A percentile compares a stretch with the other conserved stretches of the same genome.
Evolutionary conservation across 2,329 filamentous ascomycete genomes (phyloP).

Genomic region (Xenoacremonium recifei): DNA sequence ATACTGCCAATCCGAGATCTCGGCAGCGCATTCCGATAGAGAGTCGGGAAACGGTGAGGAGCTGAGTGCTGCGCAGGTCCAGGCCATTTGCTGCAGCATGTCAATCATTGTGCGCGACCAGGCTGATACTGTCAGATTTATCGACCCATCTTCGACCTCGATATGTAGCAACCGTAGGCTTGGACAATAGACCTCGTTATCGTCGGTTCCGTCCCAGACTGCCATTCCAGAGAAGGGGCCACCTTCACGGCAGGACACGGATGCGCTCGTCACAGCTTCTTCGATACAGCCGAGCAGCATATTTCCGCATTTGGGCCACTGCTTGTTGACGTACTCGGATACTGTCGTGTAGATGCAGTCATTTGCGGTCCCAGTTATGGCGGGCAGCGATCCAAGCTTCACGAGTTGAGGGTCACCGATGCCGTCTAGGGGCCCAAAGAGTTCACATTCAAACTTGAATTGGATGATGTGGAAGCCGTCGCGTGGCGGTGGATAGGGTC

Average conservation of each 20-base stretch:
- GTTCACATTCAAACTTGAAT: constrained; percentile 34
- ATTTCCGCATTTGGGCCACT: constrained; percentile 33
- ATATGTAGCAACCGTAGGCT: constrained; percentile 34
- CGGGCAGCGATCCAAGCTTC: constrained; percentile 29
- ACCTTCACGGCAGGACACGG: constrained; percentile 20
- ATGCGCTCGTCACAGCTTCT: constrained; percentile 30
- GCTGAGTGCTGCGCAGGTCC: constrained; percentile 34
- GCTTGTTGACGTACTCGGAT: constrained; percentile 29
- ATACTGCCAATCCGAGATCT: constrained; percentile 32
- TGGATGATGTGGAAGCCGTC: constrained; percentile 36
- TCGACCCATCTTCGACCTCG: constrained; percentile 31
- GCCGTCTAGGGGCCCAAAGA: constrained; percentile 28
- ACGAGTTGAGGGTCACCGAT: constrained; percentile 28
- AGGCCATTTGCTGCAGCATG: constrained; percentile 37
- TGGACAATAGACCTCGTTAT: constrained; percentile 22
- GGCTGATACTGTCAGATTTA: constrained; percentile 33
- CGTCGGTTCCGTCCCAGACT: constrained; percentile 34
- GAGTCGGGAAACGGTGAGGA: constrained; percentile 32
- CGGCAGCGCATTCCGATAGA: constrained; percentile 29
- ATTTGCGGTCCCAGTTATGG: constrained; percentile 33
- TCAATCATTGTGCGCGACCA: constrained; percentile 35
- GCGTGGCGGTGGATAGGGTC: constrained; percentile 27
- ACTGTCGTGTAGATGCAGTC: constrained; percentile 33
- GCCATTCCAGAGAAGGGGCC: constrained; percentile 32
- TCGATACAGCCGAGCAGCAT: constrained; percentile 30